Evolutionary conservation across 1,284 basidiomycete species (phyloP), one percentile per base, ranked within the genome.

Genomic region (Tilletia indica): DNA sequence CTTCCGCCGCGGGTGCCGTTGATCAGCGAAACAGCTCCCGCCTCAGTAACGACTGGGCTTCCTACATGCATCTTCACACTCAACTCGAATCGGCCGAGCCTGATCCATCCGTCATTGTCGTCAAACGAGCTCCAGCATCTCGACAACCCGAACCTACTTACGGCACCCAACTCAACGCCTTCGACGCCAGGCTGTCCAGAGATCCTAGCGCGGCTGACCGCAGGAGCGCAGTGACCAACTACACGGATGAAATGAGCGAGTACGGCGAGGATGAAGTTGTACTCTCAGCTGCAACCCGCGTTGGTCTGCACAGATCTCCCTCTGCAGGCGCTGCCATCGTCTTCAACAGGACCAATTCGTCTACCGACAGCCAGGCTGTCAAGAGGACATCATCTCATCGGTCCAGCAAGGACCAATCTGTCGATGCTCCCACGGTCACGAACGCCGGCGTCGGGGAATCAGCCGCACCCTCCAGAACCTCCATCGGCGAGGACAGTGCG

Each of bases 161-260:
- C 51, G 12, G 16, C 25, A n/a, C 51, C n/a, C 51, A 54, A 25
- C 9, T n/a, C 9, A 19, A 54, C n/a, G 9, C 61, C 8, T 11
- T 19, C 31, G 61, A 64, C 31, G 61, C 38, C 2, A 36, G 36
- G 6, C 31, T 38, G 21, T 4, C 25, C 61, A 54, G 51, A 54
- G 51, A 54, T 25, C 19, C 51, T 54, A 19, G 16, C 16, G 51
- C 51, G 19, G 61, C 16, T 14, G 34, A 38, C 16, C 31, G 61
- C 11, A 64, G 36, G 14, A 64, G 61, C 34, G 61, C 34, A 38
- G 61, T 39, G 36, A 64, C 61, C 6, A 19, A 34, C 11, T 3
- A n/a, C 38, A 64, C 61, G 14, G 61, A 64, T 39, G 61, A 64
- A 34, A 34, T 64, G 16, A 64, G 61, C 61, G 61, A 64, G 16